These are phyloP conservation scores for Solioccasus polychromus DNA, from an alignment of 768 basidiomycete genomes.

Conservation along the genomic window DNA sequence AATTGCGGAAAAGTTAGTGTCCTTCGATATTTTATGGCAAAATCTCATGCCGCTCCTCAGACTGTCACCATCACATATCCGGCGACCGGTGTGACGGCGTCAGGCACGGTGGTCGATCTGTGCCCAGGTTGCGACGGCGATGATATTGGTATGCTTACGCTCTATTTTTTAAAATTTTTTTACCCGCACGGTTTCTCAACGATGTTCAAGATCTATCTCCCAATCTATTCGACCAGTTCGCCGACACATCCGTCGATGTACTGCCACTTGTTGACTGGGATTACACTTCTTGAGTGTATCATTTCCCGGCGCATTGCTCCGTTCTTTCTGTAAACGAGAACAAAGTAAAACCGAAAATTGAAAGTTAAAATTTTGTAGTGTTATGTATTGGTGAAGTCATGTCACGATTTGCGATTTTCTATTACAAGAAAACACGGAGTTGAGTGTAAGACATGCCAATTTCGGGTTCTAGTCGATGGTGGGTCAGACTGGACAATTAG, in stretches of 20 bases:
- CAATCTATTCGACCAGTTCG: slow-evolving; percentile 54
- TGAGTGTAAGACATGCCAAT: too few relatives aligned
- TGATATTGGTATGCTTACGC: slow-evolving; percentile 49
- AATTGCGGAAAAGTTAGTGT: slow-evolving; percentile 59
- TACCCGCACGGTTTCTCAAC: neutral
- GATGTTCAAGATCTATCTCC: slow-evolving; percentile 57
- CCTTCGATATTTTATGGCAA: neutral
- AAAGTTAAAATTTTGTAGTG: too few relatives aligned
- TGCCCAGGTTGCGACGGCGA: slow-evolving; percentile 50
- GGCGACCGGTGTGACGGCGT: slow-evolving; percentile 19
- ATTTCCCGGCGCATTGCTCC: too few relatives aligned
- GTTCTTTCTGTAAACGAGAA: too few relatives aligned
- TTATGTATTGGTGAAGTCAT: too few relatives aligned
- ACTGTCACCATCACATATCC: slow-evolving; percentile 56
- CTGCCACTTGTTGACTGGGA: slow-evolving; percentile 55
- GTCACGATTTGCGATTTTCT: too few relatives aligned
- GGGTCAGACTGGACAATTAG: too few relatives aligned
- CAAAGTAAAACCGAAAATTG: too few relatives aligned
- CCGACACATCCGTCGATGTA: slow-evolving; percentile 42
- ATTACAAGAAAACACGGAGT: too few relatives aligned
- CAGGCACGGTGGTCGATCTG: slow-evolving; percentile 50
- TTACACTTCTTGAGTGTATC: slow-evolving; percentile 17
- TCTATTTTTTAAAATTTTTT: neutral
- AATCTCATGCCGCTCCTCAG: slow-evolving; percentile 32
- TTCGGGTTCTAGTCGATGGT: too few relatives aligned